Conservation (phyloP, 1,284 basidiomycete species). For the Puccinia hordei region DNA sequence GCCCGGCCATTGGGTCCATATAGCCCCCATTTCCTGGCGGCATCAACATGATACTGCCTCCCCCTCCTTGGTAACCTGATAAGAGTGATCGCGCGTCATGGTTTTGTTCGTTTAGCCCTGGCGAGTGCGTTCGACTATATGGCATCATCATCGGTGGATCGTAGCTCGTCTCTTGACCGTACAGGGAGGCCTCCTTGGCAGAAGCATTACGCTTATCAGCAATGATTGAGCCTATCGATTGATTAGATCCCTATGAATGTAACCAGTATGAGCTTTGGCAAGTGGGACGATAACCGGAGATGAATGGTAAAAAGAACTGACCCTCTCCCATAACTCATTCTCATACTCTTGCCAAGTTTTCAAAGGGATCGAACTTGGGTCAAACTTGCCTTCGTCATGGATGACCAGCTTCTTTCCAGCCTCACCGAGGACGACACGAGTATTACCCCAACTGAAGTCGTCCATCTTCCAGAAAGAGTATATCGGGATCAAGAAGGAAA, state of each 20-base stretch:
- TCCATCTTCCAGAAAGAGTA: slow-evolving; percentile 99
- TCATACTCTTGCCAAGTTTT: slow-evolving; percentile 96
- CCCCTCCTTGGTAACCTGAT: slow-evolving; percentile 50
- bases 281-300: background rate
- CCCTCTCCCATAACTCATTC: slow-evolving; percentile 96
- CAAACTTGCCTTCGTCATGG: slow-evolving; percentile 96
- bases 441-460: slow-evolving; percentile 70
- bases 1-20: slow-evolving; percentile 36
- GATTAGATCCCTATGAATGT: slow-evolving; percentile 47
- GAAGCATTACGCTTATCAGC: slow-evolving; percentile 46
- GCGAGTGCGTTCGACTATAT: slow-evolving; percentile 47
- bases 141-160: slow-evolving; percentile 48
- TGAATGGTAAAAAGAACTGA: slow-evolving; percentile 58
- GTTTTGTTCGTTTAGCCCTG: slow-evolving; percentile 44
- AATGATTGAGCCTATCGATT: slow-evolving; percentile 49
- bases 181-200: slow-evolving; percentile 46
- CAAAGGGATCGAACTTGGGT: slow-evolving; percentile 84
- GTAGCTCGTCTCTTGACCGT: slow-evolving; percentile 50
- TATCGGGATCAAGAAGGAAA: slow-evolving; percentile 87
- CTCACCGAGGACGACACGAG: slow-evolving; percentile 90
- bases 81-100: slow-evolving; percentile 45
- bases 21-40: slow-evolving; percentile 29
- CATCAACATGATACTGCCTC: slow-evolving; percentile 44
- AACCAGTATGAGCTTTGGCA: background rate
- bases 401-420: slow-evolving; percentile 91